phyloP scores from a whole-genome alignment of 176 grass and related monocot species.

The Carex myosuroides region DNA sequence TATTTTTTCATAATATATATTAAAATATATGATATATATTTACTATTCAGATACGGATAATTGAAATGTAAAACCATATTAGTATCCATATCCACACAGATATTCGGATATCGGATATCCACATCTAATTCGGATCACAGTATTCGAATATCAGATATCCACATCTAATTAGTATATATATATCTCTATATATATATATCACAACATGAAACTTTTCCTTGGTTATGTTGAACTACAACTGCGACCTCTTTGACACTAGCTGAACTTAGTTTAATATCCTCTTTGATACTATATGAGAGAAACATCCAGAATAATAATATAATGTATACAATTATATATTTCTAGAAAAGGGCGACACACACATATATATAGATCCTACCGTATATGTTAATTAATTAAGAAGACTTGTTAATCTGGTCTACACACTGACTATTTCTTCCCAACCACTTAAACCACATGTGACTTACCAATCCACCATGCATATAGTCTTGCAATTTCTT shows the following conservation, averaged over 20 bases:
- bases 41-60: too few species aligned
- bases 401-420: not conserved
- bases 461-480: not conserved
- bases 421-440: slow-evolving; percentile 7
- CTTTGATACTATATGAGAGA: not conserved
- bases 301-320: not conserved
- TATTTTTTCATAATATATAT: too few species aligned
- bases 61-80: too few species aligned
- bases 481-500: not conserved
- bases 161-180: too few species aligned
- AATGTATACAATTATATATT: not conserved
- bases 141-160: too few species aligned
- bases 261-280: not conserved
- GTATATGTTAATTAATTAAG: not conserved
- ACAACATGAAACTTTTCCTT: not conserved
- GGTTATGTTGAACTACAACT: not conserved
- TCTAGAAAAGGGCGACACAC: not conserved
- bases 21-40: too few species aligned
- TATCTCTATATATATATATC: too few species aligned
- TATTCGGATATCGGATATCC: too few species aligned
- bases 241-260: not conserved
- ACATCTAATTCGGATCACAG: too few species aligned
- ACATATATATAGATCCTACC: not conserved
- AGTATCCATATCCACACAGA: too few species aligned
- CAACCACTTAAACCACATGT: slow-evolving; percentile 18